Percentiles rank a stretch among this genome's conserved stretches.
Conservation (phyloP, 768 basidiomycete species). For the Boletus coccyginus region DNA sequence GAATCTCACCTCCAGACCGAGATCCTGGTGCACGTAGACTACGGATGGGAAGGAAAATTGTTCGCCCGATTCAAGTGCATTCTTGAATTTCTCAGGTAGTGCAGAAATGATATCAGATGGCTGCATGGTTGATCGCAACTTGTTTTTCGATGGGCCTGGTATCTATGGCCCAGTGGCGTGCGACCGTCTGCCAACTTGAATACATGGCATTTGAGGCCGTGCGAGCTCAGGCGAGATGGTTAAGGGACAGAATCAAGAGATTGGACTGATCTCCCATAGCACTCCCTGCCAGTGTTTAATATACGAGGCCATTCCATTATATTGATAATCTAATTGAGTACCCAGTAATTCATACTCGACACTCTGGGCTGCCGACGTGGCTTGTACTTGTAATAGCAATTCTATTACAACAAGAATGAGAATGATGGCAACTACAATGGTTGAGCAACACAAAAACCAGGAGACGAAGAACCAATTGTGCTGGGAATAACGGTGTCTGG, state of each 20-base stretch:
- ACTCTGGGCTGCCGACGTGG: too few species aligned
- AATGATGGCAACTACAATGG: neutral
- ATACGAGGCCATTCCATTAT: too few species aligned
- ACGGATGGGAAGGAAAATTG: slow-evolving; percentile 79
- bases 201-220: too few species aligned
- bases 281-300: too few species aligned
- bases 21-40: slow-evolving; percentile 55
- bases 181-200: neutral
- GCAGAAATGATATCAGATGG: slow-evolving; percentile 51
- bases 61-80: slow-evolving; percentile 48
- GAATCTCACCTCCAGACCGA: slow-evolving; percentile 57
- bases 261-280: too few species aligned
- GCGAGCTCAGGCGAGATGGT: too few species aligned
- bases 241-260: too few species aligned
- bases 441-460: neutral
- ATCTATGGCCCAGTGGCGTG: slow-evolving; percentile 8
- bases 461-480: neutral
- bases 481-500: neutral
- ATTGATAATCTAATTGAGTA: too few species aligned
- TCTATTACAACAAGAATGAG: neutral
- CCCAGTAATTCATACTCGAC: too few species aligned
- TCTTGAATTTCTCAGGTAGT: slow-evolving; percentile 54
- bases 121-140: slow-evolving; percentile 10
- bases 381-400: too few species aligned
- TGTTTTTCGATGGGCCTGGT: neutral